Evolutionary conservation across 495 filamentous ascomycete genomes (phyloP).

Genomic region (Cudoniella acicularis): DNA sequence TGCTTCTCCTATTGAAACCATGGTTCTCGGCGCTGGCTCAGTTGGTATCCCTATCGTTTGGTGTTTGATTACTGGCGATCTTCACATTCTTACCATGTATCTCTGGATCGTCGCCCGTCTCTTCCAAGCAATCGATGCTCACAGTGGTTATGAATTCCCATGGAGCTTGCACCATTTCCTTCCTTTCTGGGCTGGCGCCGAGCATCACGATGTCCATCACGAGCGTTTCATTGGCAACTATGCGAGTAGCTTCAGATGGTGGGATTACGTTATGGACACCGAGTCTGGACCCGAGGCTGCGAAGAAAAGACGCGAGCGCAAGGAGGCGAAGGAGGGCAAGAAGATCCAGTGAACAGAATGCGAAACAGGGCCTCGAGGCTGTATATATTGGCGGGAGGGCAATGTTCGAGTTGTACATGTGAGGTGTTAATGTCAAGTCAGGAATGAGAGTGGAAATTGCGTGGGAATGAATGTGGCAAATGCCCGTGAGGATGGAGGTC

Average conservation of each 20-base stretch:
- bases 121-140: constrained; percentile 97
- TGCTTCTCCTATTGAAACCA: constrained; percentile 94
- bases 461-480: neutral
- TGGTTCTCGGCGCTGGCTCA: constrained; percentile 92
- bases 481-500: neutral
- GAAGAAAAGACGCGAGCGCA: constrained; percentile 78
- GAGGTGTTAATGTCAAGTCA: neutral
- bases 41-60: constrained; percentile 81
- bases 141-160: constrained; percentile 96
- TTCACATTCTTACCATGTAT: constrained; percentile 98
- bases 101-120: constrained; percentile 90
- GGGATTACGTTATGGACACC: constrained; percentile 92
- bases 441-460: neutral
- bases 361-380: neutral
- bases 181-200: constrained; percentile 96
- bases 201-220: constrained; percentile 95
- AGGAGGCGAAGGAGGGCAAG: constrained; percentile 53
- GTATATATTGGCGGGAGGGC: constrained; percentile 8
- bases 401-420: neutral
- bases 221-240: constrained; percentile 98
- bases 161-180: constrained; percentile 94
- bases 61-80: constrained; percentile 75
- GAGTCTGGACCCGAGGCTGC: constrained; percentile 86
- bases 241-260: constrained; percentile 97
- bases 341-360: constrained; percentile 21